Base-by-base conservation (phyloP, 1,139 yeast genomes). In the Kodamaea suecica region DNA sequence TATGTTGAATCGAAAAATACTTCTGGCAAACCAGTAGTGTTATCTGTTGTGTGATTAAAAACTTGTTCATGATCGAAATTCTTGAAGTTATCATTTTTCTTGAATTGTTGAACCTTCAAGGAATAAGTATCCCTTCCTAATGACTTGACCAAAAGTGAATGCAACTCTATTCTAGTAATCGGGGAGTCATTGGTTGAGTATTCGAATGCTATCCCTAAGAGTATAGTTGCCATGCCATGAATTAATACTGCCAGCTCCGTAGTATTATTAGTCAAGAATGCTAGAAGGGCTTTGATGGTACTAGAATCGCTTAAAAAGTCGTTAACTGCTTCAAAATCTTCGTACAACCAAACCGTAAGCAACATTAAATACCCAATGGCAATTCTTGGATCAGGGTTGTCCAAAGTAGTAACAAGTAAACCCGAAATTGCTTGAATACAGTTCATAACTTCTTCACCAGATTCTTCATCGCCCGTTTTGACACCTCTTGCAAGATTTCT, bases 21-120 rank as follows among this genome's bases (percentile, higher is more conserved):
- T 38, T 79, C 77, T 0, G 97, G 98, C 26, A 90, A 67, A 1
- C 98, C 98, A 1, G 95, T 80, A 3, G 78, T 81, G 52, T 87
- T 95, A 42, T 76, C 73, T 9, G 32, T 55, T 41, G 31, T 44
- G 5, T 20, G 29, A 41, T 26, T 52, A 25, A 40, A 50, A 34
- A 36, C 48, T 25, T 21, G 46, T 5, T 69, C 69, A 8, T 72
- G 76, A 21, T 76, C 79, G 45, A 77, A 83, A 33, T 74, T 73
- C 13, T 73, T 69, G 51, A 87, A 79, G 8, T 63, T 55, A 0
- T 73, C 58, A 39, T 71, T 67, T 31, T 84, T 84, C 41, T 78
- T 76, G 47, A 94, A 79, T 50, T 84, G 87, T 36, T 78, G 78
- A 5, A 92, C 73, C 45, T 83, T 81, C 31, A 84, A 68, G 1